Percentiles rank a stretch among this genome's conserved stretches.
Evolutionary conservation across 495 filamentous ascomycete genomes (phyloP).

Genomic region (Neurospora intermedia): DNA sequence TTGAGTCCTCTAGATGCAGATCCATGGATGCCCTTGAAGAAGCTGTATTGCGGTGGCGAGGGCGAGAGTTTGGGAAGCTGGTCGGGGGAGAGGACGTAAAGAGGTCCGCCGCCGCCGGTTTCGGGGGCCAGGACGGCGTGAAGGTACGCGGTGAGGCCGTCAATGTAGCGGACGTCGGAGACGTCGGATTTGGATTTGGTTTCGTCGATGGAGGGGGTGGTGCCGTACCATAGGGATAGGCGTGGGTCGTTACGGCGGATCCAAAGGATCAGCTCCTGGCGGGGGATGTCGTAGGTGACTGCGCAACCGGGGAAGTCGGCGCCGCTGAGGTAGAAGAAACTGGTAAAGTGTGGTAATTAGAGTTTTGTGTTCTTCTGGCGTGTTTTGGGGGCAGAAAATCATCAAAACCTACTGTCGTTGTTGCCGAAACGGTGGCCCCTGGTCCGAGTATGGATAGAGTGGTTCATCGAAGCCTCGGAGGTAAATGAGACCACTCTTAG

Average conservation of each 20-base stretch:
- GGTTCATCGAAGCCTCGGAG: constrained; percentile 39
- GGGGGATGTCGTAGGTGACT: constrained; percentile 51
- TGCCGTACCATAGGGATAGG: constrained; percentile 51
- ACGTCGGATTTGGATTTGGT: constrained; percentile 42
- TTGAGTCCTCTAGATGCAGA: background rate
- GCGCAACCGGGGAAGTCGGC: constrained; percentile 49
- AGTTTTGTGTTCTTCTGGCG: background rate
- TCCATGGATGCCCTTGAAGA: background rate
- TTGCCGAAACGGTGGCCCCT: constrained; percentile 50
- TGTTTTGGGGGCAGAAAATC: background rate
- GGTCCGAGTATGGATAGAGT: constrained; percentile 51
- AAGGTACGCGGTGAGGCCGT: constrained; percentile 25
- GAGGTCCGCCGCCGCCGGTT: constrained; percentile 9
- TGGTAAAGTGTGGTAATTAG: constrained; percentile 3
- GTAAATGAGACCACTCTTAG: constrained; percentile 49
- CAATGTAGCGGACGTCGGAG: constrained; percentile 35
- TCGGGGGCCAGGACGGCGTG: constrained; percentile 17
- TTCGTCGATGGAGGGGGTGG: constrained; percentile 39
- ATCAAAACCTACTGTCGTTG: constrained; percentile 40
- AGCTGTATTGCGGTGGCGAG: constrained; percentile 5
- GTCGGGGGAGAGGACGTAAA: constrained; percentile 33
- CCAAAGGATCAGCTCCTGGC: constrained; percentile 48
- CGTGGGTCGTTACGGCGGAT: constrained; percentile 47
- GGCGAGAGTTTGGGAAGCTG: constrained; percentile 29
- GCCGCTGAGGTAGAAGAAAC: constrained; percentile 60